phyloP scores from a whole-genome alignment of 306 rosid species.

The Inga leiocalycina region DNA sequence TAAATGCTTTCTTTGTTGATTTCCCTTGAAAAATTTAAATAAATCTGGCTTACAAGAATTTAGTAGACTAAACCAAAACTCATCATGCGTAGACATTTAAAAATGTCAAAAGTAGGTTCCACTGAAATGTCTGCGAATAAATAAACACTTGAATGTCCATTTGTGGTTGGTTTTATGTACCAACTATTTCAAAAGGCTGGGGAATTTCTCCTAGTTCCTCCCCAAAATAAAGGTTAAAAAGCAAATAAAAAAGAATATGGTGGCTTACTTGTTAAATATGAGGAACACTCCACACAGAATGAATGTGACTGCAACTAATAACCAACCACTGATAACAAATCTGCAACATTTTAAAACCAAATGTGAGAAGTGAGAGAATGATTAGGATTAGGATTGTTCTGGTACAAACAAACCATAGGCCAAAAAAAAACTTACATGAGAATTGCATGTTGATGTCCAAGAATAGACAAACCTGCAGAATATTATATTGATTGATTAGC shows the following conservation, averaged over 20 bases:
- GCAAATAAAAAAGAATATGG: neutral
- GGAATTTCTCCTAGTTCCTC: neutral
- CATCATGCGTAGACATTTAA: neutral
- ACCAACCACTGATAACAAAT: constrained; percentile 85
- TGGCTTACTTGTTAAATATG: constrained; percentile 73
- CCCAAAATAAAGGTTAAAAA: neutral
- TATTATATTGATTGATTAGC: constrained; percentile 23
- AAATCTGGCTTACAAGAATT: neutral
- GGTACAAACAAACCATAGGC: neutral
- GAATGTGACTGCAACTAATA: constrained; percentile 77
- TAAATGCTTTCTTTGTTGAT: neutral
- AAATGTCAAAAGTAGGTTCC: neutral
- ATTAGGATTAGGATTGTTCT: constrained; percentile 15
- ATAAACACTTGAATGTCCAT: neutral
- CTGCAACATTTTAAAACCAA: constrained; percentile 52
- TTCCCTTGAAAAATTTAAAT: neutral
- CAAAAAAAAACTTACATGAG: constrained; percentile 59
- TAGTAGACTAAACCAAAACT: neutral
- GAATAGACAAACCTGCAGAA: constrained; percentile 72
- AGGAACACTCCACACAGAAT: constrained; percentile 83
- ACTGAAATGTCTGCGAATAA: neutral
- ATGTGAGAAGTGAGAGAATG: constrained; percentile 5
- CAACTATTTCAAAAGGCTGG: neutral
- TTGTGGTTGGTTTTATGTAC: neutral
- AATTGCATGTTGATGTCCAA: constrained; percentile 77